Percentiles rank a stretch among this genome's conserved stretches.
phyloP scores from a whole-genome alignment of 176 grass and related monocot genomes.

The Chrysopogon serrulatus region DNA sequence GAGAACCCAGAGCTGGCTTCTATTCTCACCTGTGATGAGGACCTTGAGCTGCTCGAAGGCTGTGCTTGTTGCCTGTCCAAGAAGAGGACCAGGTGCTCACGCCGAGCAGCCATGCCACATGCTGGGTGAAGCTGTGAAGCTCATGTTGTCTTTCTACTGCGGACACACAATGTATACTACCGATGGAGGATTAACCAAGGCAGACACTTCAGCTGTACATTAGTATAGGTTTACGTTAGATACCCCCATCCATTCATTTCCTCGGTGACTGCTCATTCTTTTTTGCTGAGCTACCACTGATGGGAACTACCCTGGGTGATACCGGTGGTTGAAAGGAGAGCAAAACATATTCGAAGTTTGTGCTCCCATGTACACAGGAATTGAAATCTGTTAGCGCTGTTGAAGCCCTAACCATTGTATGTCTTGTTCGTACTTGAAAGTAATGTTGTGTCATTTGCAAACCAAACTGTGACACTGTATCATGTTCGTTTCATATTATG shows the following conservation, averaged over 20 bases:
- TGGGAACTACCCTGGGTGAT: constrained; percentile 35
- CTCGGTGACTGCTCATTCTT: constrained; percentile 43
- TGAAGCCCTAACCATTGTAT: constrained; percentile 37
- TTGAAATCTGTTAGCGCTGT: constrained; percentile 14
- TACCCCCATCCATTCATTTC: constrained; percentile 54
- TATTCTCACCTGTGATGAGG: constrained; percentile 92
- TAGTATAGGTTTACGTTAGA: constrained; percentile 40
- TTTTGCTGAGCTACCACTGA: constrained; percentile 57
- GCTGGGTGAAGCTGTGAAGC: constrained; percentile 21
- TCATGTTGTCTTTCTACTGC: neutral
- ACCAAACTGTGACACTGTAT: neutral
- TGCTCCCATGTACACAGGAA: constrained; percentile 36
- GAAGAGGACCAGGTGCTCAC: constrained; percentile 67
- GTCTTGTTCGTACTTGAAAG: constrained; percentile 10
- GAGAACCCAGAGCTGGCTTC: constrained; percentile 92
- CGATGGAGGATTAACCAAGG: constrained; percentile 34
- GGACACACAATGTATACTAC: constrained; percentile 22
- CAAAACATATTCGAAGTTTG: constrained; percentile 16
- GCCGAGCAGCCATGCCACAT: constrained; percentile 47
- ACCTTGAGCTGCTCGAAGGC: constrained; percentile 88
- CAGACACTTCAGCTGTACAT: constrained; percentile 30
- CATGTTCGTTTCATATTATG: neutral
- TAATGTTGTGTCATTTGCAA: constrained; percentile 6
- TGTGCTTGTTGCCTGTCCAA: constrained; percentile 71
- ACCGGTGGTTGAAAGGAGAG: constrained; percentile 27